Conservation (phyloP, 768 basidiomycete species). For the Agaricus blazei region DNA sequence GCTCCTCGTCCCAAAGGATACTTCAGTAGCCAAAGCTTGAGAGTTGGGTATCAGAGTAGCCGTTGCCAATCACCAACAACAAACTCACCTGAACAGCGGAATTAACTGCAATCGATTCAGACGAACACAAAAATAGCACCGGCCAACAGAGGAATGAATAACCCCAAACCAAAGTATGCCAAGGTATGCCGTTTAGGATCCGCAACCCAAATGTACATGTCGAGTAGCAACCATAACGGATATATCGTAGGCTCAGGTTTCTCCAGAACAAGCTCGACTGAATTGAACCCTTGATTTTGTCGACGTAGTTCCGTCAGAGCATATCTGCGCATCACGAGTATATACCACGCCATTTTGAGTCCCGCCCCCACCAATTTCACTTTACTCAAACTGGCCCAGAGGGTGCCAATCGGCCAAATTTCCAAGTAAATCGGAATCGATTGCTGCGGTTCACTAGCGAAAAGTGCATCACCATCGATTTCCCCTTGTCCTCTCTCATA, state of each 20-base stretch:
- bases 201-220: constrained; percentile 45
- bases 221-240: constrained; percentile 30
- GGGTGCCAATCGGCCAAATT: constrained; percentile 17
- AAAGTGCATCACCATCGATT: constrained; percentile 25
- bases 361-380: constrained; percentile 66
- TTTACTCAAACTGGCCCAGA: constrained; percentile 32
- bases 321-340: constrained; percentile 49
- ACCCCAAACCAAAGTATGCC: background rate
- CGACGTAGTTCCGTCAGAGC: constrained; percentile 20
- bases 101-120: no score
- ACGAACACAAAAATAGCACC: background rate
- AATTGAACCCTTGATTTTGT: constrained; percentile 6
- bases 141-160: background rate
- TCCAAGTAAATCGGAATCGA: constrained; percentile 14
- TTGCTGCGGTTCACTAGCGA: constrained; percentile 33
- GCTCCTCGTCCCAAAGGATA: no score
- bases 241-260: constrained; percentile 24
- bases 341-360: constrained; percentile 62
- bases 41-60: no score
- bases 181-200: background rate
- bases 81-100: no score
- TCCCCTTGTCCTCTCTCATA: constrained; percentile 12
- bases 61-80: no score
- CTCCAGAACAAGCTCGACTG: background rate
- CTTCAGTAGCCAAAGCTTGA: no score